These are phyloP conservation scores for Globisporangium mamillatum DNA, from an alignment of 352 stramenopile species.

Conservation along the genomic window DNA sequence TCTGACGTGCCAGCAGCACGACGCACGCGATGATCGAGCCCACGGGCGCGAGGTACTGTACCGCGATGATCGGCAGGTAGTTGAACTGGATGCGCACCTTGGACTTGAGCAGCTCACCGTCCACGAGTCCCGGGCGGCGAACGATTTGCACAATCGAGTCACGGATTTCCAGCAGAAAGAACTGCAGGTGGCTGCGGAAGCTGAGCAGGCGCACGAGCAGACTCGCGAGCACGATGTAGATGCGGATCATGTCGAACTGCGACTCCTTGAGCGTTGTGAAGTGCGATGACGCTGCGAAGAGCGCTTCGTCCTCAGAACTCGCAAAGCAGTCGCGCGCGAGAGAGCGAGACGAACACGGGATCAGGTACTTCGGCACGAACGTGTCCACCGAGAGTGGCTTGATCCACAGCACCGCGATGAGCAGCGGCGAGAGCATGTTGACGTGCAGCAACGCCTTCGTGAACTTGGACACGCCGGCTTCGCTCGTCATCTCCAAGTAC, in stretches of 20 bases:
- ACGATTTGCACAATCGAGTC: slow-evolving; percentile 63
- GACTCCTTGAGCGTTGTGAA: slow-evolving; percentile 41
- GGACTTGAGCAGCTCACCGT: slow-evolving; percentile 56
- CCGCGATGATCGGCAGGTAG: slow-evolving; percentile 72
- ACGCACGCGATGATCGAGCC: slow-evolving; percentile 36
- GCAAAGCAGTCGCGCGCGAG: slow-evolving; percentile 58
- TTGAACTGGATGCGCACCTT: slow-evolving; percentile 82
- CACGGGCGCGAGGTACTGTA: slow-evolving; percentile 74
- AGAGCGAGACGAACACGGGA: slow-evolving; percentile 41
- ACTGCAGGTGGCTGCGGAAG: slow-evolving; percentile 68
- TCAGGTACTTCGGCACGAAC: slow-evolving; percentile 43
- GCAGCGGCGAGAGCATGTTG: slow-evolving; percentile 66
- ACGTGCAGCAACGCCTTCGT: slow-evolving; percentile 60
- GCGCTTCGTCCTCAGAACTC: slow-evolving; percentile 25
- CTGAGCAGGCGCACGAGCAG: slow-evolving; percentile 48
- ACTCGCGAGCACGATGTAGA: slow-evolving; percentile 50
- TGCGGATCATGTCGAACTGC: slow-evolving; percentile 48
- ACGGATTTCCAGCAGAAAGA: slow-evolving; percentile 74
- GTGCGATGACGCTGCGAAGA: slow-evolving; percentile 5
- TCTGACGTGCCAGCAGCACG: slow-evolving; percentile 60
- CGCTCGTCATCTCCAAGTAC: slow-evolving; percentile 67
- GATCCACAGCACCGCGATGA: slow-evolving; percentile 54
- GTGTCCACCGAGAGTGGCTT: slow-evolving; percentile 43
- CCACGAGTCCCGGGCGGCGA: slow-evolving; percentile 43
- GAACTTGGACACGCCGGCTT: slow-evolving; percentile 27